Base-by-base conservation (phyloP, 441 rosid genomes). In the Gossypium lobatum region DNA sequence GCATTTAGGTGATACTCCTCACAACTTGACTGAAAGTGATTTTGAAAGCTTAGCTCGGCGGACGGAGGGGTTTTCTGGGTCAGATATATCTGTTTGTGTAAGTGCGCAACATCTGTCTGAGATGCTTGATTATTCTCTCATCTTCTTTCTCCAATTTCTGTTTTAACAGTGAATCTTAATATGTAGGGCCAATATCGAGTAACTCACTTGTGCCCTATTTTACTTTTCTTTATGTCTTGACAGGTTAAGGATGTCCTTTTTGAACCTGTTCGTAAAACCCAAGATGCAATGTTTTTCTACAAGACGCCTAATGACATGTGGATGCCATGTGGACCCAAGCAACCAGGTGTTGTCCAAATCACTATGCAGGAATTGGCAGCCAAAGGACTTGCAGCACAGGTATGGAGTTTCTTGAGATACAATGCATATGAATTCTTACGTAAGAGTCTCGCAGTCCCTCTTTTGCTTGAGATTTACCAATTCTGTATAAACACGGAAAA, bases 1-100 rank as follows among this genome's bases (percentile, higher is more conserved):
- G 59, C 99, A 95, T 80, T 85, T 95, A 66, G 99, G 99, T 75
- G 99, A 95, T 80, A 95, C 99, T 4, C 99, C 99, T 77, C 97
- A 93, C 73, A 93, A 86, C 80, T 81, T 95, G 84, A 83, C 91
- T 34, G 99, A 92, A 88, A 77, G 94, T 79, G 98, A 95, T 84
- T 95, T 93, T 76, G 98, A 92, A 88, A 83, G 71, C 79, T 86
- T 95, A 80, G 99, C 88, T 52, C 88, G 85, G 72, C 87, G 21
- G 81, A 90, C 97, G 0, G 97, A 95, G 67, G 99, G 99, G 60
- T 95, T 91, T 81, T 95, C 99, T 26, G 99, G 99, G 77, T 95
- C 99, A 69, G 98, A 95, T 86, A 82, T 95, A 63, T 59, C 99
- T 63, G 99, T 95, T 85, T 93, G 98, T 88, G 99, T 95, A 88